Percentiles rank a stretch among this genome's conserved stretches.
Evolutionary conservation across 1,139 yeast genomes (phyloP).

Genomic region (Diutina catenulata): DNA sequence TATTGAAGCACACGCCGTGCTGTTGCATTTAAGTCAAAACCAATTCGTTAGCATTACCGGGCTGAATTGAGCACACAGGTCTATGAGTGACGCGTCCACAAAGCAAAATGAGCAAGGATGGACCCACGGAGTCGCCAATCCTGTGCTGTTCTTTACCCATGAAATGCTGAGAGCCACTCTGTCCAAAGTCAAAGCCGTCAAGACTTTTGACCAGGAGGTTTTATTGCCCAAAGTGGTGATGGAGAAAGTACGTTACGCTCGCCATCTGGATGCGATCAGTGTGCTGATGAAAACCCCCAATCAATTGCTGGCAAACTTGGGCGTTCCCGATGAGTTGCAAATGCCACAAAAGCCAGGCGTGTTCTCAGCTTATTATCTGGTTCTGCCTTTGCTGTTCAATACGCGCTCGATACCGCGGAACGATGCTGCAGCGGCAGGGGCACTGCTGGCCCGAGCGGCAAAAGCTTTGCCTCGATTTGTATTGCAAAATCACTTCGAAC

Average conservation of each 20-base stretch:
- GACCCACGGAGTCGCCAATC: slow-evolving; percentile 2
- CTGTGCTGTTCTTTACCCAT: background rate
- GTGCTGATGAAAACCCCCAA: no score
- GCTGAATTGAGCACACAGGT: no score
- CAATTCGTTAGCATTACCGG: no score
- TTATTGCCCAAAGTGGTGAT: slow-evolving; percentile 1
- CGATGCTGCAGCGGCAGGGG: slow-evolving; percentile 6
- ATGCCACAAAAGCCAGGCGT: background rate
- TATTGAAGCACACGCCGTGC: no score
- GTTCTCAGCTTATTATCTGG: slow-evolving; percentile 6
- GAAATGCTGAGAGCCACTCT: background rate
- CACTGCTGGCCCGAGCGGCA: slow-evolving; percentile 5
- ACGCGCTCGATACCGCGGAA: background rate
- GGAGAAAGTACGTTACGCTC: background rate
- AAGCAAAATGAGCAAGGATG: background rate
- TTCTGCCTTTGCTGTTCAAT: slow-evolving; percentile 1
- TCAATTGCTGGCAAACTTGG: no score
- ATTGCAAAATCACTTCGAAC: slow-evolving; percentile 24
- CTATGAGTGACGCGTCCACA: background rate
- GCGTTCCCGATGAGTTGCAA: background rate
- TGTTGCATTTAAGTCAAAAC: no score
- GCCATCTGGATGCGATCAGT: no score
- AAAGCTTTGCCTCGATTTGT: slow-evolving; percentile 13
- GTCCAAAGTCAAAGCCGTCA: background rate
- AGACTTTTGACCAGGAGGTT: background rate